Percentiles rank a stretch among this genome's conserved stretches.
These are phyloP conservation scores for Pleurotus tuoliensis DNA, from an alignment of 768 basidiomycete genomes.

Conservation along the genomic window DNA sequence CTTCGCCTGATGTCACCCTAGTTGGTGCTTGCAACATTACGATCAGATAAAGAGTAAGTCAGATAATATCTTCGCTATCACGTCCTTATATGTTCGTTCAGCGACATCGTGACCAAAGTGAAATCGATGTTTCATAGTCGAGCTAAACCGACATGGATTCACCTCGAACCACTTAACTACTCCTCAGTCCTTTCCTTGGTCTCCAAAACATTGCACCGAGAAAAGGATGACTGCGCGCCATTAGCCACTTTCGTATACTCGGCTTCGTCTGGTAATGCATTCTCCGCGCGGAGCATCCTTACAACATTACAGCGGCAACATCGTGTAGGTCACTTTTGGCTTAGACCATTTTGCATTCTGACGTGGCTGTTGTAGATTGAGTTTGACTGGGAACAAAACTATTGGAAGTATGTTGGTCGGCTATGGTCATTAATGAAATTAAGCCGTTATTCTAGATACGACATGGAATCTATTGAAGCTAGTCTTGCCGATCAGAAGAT, in stretches of 20 bases:
- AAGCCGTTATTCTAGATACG: slow-evolving; percentile 34
- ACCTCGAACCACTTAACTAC: slow-evolving; percentile 55
- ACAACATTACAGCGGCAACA: slow-evolving; percentile 60
- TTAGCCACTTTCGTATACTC: slow-evolving; percentile 54
- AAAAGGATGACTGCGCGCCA: slow-evolving; percentile 49
- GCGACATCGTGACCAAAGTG: slow-evolving; percentile 46
- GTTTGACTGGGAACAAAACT: slow-evolving; percentile 62
- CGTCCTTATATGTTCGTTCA: slow-evolving; percentile 13
- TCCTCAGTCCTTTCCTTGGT: slow-evolving; percentile 56
- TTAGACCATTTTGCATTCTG: neutral
- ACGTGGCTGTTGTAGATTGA: slow-evolving; percentile 38
- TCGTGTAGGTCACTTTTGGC: slow-evolving; percentile 36
- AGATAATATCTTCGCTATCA: slow-evolving; percentile 1
- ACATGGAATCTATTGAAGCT: slow-evolving; percentile 53
- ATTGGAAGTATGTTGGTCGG: slow-evolving; percentile 50
- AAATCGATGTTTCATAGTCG: slow-evolving; percentile 54
- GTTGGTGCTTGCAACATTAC: slow-evolving; percentile 63
- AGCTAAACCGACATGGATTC: slow-evolving; percentile 63
- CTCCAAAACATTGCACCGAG: slow-evolving; percentile 58
- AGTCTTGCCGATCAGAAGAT: slow-evolving; percentile 48
- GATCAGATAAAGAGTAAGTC: slow-evolving; percentile 52
- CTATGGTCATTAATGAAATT: slow-evolving; percentile 9
- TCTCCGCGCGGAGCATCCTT: slow-evolving; percentile 62
- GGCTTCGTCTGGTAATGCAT: slow-evolving; percentile 65
- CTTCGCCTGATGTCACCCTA: slow-evolving; percentile 19